Conservation (phyloP, 768 basidiomycete species). For the Phlegmacium glaucopus region DNA sequence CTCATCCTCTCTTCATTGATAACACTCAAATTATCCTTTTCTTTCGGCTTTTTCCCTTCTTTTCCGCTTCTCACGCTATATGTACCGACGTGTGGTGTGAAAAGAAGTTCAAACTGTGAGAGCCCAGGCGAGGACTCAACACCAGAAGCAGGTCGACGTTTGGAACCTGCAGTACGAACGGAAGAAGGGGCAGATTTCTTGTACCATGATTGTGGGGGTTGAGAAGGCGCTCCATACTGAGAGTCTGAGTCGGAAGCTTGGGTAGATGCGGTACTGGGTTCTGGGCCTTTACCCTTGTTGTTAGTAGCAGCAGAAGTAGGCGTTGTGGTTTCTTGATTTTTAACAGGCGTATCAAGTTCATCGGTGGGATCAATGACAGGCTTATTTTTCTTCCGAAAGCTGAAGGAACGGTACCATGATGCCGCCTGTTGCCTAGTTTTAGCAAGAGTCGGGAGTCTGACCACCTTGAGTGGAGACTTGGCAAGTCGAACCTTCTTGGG, state of each 20-base stretch:
- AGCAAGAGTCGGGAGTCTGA: slow-evolving; percentile 20
- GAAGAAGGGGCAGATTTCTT: slow-evolving; percentile 18
- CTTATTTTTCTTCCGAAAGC: slow-evolving; percentile 31
- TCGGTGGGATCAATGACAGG: slow-evolving; percentile 30
- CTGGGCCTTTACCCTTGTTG: background rate
- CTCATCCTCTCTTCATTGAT: slow-evolving; percentile 39
- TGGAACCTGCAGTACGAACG: slow-evolving; percentile 14
- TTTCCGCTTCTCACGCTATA: slow-evolving; percentile 23
- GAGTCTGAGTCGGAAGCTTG: slow-evolving; percentile 9
- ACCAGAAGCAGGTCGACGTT: slow-evolving; percentile 19
- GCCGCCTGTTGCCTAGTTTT: slow-evolving; percentile 31
- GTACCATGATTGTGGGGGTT: slow-evolving; percentile 28
- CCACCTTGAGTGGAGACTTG: slow-evolving; percentile 11
- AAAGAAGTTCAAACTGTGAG: slow-evolving; percentile 34
- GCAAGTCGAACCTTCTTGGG: slow-evolving; percentile 4
- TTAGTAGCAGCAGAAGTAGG: background rate
- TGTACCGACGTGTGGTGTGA: slow-evolving; percentile 22
- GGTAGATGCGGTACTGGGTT: slow-evolving; percentile 5
- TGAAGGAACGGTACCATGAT: slow-evolving; percentile 40
- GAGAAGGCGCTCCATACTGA: slow-evolving; percentile 14
- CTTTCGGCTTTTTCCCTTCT: slow-evolving; percentile 18
- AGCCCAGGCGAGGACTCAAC: slow-evolving; percentile 27
- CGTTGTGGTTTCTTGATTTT: background rate
- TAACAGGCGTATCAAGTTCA: slow-evolving; percentile 14
- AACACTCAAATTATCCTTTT: slow-evolving; percentile 27